These are phyloP conservation scores for Adansonia rubrostipa DNA, from an alignment of 441 rosid genomes.

Conservation along the genomic window DNA sequence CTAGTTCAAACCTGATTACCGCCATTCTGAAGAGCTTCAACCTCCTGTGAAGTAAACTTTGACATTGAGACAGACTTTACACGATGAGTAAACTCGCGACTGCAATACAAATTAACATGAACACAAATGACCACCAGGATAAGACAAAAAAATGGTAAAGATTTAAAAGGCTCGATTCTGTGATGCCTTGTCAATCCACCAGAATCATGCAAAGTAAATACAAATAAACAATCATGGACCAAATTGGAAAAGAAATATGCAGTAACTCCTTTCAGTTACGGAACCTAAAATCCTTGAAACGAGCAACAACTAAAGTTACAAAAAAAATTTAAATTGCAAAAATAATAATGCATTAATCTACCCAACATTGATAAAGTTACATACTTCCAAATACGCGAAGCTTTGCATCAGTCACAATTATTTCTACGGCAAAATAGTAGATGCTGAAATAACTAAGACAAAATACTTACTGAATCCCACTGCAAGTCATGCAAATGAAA, in stretches of 20 bases:
- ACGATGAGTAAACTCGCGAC: slow-evolving; percentile 97
- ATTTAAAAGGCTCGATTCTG: background rate
- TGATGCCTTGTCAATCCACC: background rate
- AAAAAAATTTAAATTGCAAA: background rate
- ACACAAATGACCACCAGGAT: slow-evolving; percentile 8
- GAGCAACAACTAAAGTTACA: background rate
- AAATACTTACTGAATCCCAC: slow-evolving; percentile 95
- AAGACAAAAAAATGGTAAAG: slow-evolving; percentile 11
- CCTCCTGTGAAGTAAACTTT: slow-evolving; percentile 91
- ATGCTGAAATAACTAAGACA: slow-evolving; percentile 14
- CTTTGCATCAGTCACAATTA: background rate
- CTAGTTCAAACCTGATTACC: slow-evolving; percentile 82
- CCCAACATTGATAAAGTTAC: background rate
- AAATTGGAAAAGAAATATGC: background rate
- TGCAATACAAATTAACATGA: slow-evolving; percentile 37
- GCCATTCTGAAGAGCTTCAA: slow-evolving; percentile 95
- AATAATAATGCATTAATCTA: background rate
- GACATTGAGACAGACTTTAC: slow-evolving; percentile 99
- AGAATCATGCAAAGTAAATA: slow-evolving; percentile 7
- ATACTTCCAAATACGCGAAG: background rate
- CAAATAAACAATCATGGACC: background rate
- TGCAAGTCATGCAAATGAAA: slow-evolving; percentile 85
- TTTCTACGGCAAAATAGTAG: background rate
- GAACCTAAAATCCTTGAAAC: background rate
- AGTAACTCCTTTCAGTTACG: background rate